Conservation (phyloP, 805 yeast genomes). For the Sugiyamaella americana region DNA sequence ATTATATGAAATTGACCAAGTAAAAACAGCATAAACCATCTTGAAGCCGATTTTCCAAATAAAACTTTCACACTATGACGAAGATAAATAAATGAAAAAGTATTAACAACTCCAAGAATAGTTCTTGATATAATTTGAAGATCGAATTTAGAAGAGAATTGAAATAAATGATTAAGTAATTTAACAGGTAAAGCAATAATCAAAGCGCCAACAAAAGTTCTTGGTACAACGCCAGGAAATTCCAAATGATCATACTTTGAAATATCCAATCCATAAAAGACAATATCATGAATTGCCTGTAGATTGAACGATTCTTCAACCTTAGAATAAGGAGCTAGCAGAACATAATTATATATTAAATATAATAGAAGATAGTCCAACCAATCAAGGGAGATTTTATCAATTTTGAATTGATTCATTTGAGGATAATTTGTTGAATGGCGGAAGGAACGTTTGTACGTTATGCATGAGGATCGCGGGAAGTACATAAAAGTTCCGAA, state of each 20-base stretch:
- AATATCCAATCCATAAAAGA: constrained; percentile 52
- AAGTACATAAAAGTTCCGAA: no score
- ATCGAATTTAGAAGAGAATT: constrained; percentile 38
- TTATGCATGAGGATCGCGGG: no score
- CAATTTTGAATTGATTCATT: no score
- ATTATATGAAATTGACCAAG: constrained; percentile 71
- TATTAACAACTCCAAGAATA: constrained; percentile 58
- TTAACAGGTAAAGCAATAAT: constrained; percentile 42
- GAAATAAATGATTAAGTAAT: constrained; percentile 27
- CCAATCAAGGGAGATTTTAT: no score
- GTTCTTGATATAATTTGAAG: constrained; percentile 53
- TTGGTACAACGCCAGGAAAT: constrained; percentile 87
- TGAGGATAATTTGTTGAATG: no score
- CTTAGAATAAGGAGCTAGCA: constrained; percentile 73
- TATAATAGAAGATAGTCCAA: constrained; percentile 39
- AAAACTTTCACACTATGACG: constrained; percentile 36
- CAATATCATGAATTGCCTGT: constrained; percentile 81
- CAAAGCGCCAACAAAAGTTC: constrained; percentile 73
- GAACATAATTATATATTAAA: constrained; percentile 44
- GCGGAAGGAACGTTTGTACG: no score
- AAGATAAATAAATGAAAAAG: constrained; percentile 44
- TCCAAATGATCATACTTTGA: constrained; percentile 58
- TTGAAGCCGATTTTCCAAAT: constrained; percentile 20
- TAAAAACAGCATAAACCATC: constrained; percentile 55
- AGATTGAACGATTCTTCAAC: constrained; percentile 91